A percentile compares a stretch with the other conserved stretches of the same genome.
Evolutionary conservation across 1,139 yeast species (phyloP).

Genomic region (Saccharomyces hybrid): DNA sequence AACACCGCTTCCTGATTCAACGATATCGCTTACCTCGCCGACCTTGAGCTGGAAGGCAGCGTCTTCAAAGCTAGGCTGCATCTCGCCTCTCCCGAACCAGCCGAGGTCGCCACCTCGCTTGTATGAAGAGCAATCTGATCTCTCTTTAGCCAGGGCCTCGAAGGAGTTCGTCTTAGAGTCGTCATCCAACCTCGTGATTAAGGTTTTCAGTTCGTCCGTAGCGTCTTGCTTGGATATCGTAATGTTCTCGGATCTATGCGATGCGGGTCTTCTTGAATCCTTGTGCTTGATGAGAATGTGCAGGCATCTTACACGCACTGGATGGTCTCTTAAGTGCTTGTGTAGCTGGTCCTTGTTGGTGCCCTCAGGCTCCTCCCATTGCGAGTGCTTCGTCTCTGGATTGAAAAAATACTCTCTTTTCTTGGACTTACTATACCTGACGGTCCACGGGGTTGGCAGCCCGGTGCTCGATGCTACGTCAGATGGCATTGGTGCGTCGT

Average conservation of each 20-base stretch:
- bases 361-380: constrained; percentile 90
- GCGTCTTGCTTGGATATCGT: constrained; percentile 83
- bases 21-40: constrained; percentile 75
- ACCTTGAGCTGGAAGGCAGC: constrained; percentile 76
- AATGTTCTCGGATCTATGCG: constrained; percentile 77
- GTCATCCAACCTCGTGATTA: constrained; percentile 62
- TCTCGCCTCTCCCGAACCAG: constrained; percentile 75
- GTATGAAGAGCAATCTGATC: constrained; percentile 86
- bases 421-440: constrained; percentile 71
- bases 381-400: constrained; percentile 60
- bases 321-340: constrained; percentile 45
- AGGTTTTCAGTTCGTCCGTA: constrained; percentile 49
- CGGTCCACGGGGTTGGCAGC: constrained; percentile 78
- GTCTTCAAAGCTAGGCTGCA: constrained; percentile 91
- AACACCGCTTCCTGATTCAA: constrained; percentile 87
- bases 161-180: constrained; percentile 42
- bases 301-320: constrained; percentile 57
- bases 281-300: constrained; percentile 78
- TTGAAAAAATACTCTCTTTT: constrained; percentile 77
- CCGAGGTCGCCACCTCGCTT: constrained; percentile 90
- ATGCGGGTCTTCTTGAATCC: constrained; percentile 80
- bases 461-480: constrained; percentile 41
- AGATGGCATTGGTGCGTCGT: background rate
- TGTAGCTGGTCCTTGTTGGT: constrained; percentile 57
- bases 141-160: constrained; percentile 66